Percentiles rank a stretch among this genome's conserved stretches.
phyloP scores from a whole-genome alignment of 768 basidiomycete species.

The Lactarius tabidus region DNA sequence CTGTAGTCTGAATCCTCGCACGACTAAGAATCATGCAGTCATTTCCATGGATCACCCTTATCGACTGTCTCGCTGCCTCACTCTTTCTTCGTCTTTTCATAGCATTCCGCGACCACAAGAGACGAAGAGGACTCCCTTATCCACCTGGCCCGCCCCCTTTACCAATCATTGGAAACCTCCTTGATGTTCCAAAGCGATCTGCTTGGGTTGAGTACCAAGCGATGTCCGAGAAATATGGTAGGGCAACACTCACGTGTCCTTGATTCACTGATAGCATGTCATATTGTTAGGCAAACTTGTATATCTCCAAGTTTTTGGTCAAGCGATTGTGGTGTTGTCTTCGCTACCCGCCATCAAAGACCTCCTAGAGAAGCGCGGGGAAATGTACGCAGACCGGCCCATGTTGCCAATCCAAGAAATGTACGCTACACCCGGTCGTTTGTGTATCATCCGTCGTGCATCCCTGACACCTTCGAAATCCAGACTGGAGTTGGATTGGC shows the following conservation, averaged over 20 bases:
- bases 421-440: not conserved
- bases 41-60: no score
- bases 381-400: slow-evolving; percentile 18
- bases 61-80: not conserved
- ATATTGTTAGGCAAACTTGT: not conserved
- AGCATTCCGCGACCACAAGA: not conserved
- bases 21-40: no score
- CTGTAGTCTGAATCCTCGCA: no score
- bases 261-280: not conserved
- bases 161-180: slow-evolving; percentile 9
- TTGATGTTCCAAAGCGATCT: not conserved
- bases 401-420: not conserved
- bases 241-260: not conserved
- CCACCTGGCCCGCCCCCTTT: slow-evolving; percentile 13
- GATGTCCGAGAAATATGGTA: slow-evolving; percentile 8
- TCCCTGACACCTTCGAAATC: not conserved
- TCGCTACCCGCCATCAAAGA: slow-evolving; percentile 42
- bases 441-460: not conserved
- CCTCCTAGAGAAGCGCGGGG: slow-evolving; percentile 50
- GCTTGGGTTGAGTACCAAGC: slow-evolving; percentile 2
- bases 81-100: not conserved
- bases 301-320: slow-evolving; percentile 38
- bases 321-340: slow-evolving; percentile 47
- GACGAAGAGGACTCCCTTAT: slow-evolving; percentile 1
- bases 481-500: not conserved